These are phyloP conservation scores for Stevia rebaudiana DNA, from an alignment of 140 eudicot genomes.

Conservation along the genomic window DNA sequence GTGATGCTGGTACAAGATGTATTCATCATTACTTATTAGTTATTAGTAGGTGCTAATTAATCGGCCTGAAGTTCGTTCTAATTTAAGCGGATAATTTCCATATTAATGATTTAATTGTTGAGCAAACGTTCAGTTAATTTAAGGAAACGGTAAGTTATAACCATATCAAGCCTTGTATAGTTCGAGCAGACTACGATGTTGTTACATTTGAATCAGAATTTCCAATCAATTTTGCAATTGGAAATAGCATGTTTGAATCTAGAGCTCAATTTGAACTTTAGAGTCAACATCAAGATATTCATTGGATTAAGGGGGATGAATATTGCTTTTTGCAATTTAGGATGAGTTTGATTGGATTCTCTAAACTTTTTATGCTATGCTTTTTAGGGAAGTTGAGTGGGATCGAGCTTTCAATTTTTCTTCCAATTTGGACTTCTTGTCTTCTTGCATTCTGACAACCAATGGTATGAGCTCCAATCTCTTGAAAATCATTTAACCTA, in stretches of 20 bases:
- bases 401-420: slow-evolving; percentile 67
- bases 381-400: slow-evolving; percentile 65
- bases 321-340: slow-evolving; percentile 3
- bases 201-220: no score
- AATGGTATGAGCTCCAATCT: slow-evolving; percentile 43
- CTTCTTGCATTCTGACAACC: slow-evolving; percentile 54
- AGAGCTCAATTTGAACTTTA: neutral
- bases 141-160: neutral
- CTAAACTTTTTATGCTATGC: neutral
- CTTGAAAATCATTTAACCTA: neutral
- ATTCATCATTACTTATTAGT: neutral
- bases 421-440: slow-evolving; percentile 57
- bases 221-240: neutral
- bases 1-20: neutral
- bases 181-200: no score
- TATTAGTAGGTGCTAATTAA: neutral
- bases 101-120: neutral
- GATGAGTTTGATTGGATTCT: slow-evolving; percentile 11
- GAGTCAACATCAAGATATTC: neutral
- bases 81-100: neutral
- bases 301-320: no score
- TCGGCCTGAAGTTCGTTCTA: neutral
- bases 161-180: neutral
- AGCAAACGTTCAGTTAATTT: neutral
- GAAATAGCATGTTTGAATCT: neutral